These are phyloP conservation scores for Talaromyces ruber DNA, from an alignment of 495 filamentous ascomycete species.

Conservation along the genomic window DNA sequence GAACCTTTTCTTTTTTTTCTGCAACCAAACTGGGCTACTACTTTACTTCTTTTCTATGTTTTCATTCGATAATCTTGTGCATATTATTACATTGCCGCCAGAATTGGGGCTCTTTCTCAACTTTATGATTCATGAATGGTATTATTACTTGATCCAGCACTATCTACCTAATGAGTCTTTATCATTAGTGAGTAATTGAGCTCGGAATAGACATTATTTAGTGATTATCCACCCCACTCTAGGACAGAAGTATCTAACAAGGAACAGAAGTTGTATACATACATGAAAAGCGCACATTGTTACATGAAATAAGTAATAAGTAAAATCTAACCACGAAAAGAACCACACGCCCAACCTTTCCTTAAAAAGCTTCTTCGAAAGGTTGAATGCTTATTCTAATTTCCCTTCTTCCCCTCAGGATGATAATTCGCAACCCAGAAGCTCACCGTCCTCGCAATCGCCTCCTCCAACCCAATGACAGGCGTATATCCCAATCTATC, in stretches of 20 bases:
- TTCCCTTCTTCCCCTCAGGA: conserved; percentile 32
- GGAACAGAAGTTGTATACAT: not conserved
- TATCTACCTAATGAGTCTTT: not conserved
- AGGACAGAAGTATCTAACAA: not conserved
- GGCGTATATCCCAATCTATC: conserved; percentile 66
- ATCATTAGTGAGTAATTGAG: not conserved
- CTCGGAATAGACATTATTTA: not conserved
- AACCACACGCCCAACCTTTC: too few species aligned
- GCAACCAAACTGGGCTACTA: not conserved
- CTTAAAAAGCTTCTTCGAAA: too few species aligned
- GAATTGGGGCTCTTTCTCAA: not conserved
- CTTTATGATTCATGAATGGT: conserved; percentile 1
- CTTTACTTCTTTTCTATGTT: conserved; percentile 1
- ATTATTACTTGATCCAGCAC: not conserved
- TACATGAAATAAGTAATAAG: not conserved
- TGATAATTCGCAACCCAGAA: conserved; percentile 49
- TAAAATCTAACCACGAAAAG: not conserved
- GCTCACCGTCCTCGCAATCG: conserved; percentile 58
- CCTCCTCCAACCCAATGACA: conserved; percentile 66
- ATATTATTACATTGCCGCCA: not conserved
- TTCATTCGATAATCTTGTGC: not conserved
- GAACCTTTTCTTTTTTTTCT: not conserved
- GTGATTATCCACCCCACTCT: not conserved
- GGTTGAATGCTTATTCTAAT: too few species aligned
- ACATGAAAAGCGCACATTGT: not conserved